Evolutionary conservation across 106 monocot species (phyloP).

Genomic region (Triglochin maritima): DNA sequence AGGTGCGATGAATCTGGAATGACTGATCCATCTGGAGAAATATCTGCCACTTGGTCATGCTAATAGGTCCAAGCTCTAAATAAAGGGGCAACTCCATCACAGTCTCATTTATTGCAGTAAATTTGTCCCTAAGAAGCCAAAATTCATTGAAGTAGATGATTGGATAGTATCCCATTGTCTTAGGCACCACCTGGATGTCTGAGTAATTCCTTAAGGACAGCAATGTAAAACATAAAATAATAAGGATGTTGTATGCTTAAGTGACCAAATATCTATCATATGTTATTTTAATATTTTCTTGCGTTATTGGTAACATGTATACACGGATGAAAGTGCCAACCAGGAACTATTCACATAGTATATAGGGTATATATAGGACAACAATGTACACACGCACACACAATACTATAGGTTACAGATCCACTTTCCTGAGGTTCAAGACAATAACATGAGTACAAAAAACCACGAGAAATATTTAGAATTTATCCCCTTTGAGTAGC

Average conservation of each 20-base stretch:
- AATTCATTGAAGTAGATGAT: slow-evolving; percentile 90
- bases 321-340: too few species aligned
- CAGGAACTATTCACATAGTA: too few species aligned
- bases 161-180: slow-evolving; percentile 67
- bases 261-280: too few species aligned
- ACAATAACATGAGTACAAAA: too few species aligned
- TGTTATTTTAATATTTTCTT: too few species aligned
- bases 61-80: slow-evolving; percentile 80
- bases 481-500: too few species aligned
- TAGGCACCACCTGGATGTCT: slow-evolving; percentile 68
- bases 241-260: not conserved
- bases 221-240: not conserved
- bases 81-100: slow-evolving; percentile 57
- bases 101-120: slow-evolving; percentile 65
- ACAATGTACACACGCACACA: too few species aligned
- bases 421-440: too few species aligned
- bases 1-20: slow-evolving; percentile 87
- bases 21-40: slow-evolving; percentile 92
- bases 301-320: too few species aligned
- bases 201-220: slow-evolving; percentile 35
- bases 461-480: too few species aligned
- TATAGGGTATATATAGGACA: too few species aligned
- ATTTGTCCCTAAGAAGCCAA: slow-evolving; percentile 90
- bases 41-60: slow-evolving; percentile 89
- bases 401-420: too few species aligned